Evolutionary conservation across 2,329 filamentous ascomycete species (phyloP), one percentile per base, ranked within the genome.

Genomic region (Cercospora zeae-maydis): DNA sequence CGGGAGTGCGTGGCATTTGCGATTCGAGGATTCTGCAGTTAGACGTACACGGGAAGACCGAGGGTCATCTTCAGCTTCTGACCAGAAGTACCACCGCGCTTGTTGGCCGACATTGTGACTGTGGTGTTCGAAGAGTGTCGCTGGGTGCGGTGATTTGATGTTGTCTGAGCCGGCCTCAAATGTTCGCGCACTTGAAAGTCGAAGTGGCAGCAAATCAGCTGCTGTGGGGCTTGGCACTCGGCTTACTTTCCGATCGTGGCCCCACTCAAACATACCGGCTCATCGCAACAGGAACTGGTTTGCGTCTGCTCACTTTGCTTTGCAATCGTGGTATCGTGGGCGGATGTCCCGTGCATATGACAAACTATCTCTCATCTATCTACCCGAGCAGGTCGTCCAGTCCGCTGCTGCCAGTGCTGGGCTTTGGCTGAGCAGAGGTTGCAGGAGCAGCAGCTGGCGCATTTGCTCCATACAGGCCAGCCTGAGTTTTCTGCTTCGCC

Each of bases 31-130:
- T 51, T 13, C 21, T 60, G 60, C 53, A 69, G 77, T 27, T 51
- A 14, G 57, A 91, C 92, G 82, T 96, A 97, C 93, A 96, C 92
- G 84, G 95, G 95, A 78, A 99, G 92, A 97, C 92, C 95, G 83
- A 99, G 92, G 82, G 95, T 97, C 95, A 99, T 99, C 91, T 96
- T 98, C 78, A 98, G 91, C 91, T 99, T 99, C 91, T 96, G 96
- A 88, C 95, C 95, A 79, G 93, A 90, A 86, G 92, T 90, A 90
- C 90, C 91, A 87, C 92, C 84, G 78, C 86, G 83, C 66, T 66
- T 69, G 63, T 59, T 58, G 57, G 57, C 57, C 57, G 57, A 59
- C 57, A 59, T 59, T 24, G 31, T 59, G 57, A 37, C 16, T 51
- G 57, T 59, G 57, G 57, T 59, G 31, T 39, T 36, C 33, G 57